Percentiles rank a stretch among this genome's conserved stretches.
Conservation (phyloP, 2,329 filamentous ascomycete genomes). For the Mycogone perniciosa region DNA sequence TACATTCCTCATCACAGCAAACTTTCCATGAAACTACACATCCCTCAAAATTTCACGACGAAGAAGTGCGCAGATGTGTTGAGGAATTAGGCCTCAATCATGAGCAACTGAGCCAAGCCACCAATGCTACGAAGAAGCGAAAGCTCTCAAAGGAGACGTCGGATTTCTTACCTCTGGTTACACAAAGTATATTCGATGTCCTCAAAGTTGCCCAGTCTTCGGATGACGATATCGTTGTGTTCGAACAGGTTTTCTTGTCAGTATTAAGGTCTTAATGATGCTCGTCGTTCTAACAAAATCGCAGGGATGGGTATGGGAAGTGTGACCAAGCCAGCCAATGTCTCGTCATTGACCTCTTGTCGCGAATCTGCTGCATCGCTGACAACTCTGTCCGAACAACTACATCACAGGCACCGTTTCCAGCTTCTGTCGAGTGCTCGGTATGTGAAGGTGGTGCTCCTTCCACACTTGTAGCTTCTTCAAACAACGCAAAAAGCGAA, state of each 20-base stretch:
- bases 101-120: conserved; percentile 9
- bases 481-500: conserved; percentile 24
- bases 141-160: conserved; percentile 19
- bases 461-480: not conserved
- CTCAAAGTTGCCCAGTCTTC: conserved; percentile 22
- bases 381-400: conserved; percentile 3
- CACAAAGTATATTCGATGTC: conserved; percentile 21
- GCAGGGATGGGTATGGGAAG: conserved; percentile 34
- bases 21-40: conserved; percentile 19
- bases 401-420: not conserved
- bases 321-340: conserved; percentile 46
- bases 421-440: conserved; percentile 15
- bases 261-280: conserved; percentile 21
- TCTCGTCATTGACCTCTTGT: conserved; percentile 47
- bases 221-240: conserved; percentile 20
- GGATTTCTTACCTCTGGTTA: conserved; percentile 18
- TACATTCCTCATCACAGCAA: conserved; percentile 16
- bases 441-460: conserved; percentile 20
- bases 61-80: conserved; percentile 23
- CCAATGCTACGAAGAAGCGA: conserved; percentile 22
- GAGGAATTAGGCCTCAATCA: conserved; percentile 25
- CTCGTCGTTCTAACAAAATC: conserved; percentile 15
- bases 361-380: conserved; percentile 36
- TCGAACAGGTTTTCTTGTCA: conserved; percentile 41
- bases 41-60: conserved; percentile 25